Base-by-base conservation (phyloP, 2,329 filamentous ascomycete genomes). In the Epichloe sp. region DNA sequence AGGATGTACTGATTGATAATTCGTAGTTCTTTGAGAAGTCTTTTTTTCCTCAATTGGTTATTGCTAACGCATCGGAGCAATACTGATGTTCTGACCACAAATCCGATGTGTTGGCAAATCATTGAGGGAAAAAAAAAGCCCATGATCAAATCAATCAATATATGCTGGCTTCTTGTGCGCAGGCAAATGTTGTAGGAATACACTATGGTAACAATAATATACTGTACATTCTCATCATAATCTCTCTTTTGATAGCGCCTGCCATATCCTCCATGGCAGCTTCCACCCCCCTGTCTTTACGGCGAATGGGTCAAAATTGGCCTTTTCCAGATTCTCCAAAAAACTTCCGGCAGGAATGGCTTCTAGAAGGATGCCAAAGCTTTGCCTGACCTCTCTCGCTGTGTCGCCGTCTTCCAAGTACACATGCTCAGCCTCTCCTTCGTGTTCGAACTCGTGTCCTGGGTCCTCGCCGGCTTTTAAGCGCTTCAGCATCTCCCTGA, bases 361-460 rank as follows among this genome's bases (percentile, higher is more conserved):
- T 46, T 90, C 88, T 68, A 96, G 77, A 46, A 95, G 74, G 0
- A 93, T 82, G 0, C 86, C 83, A 65, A 95, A 93, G 0, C 82
- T 85, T 37, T 77, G 77, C 47, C 85, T 60, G 35, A 79, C 59
- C 54, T 75, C 67, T 49, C 59, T 60, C 44, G 63, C 56, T 0
- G 67, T 67, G 41, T 68, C 67, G 44, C 67, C 70, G 34, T 65
- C 59, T 52, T 62, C 60, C 12, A 64, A 57, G 56, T 81, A 78
- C 3, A 72, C 62, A 58, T 81, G 77, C 38, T 85, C 87, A 48
- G 82, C 82, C 62, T 95, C 88, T 34, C 82, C 79, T 54, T 85
- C 77, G 62, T 96, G 87, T 68, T 97, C 91, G 64, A 91, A 96
- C 5, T 87, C 88, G 64, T 96, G 91, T 0, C 85, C 88, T 0